Percentiles rank a stretch among this genome's conserved stretches.
These are phyloP conservation scores for Pleurotus tuoliensis DNA, from an alignment of 768 basidiomycete genomes.

Conservation along the genomic window DNA sequence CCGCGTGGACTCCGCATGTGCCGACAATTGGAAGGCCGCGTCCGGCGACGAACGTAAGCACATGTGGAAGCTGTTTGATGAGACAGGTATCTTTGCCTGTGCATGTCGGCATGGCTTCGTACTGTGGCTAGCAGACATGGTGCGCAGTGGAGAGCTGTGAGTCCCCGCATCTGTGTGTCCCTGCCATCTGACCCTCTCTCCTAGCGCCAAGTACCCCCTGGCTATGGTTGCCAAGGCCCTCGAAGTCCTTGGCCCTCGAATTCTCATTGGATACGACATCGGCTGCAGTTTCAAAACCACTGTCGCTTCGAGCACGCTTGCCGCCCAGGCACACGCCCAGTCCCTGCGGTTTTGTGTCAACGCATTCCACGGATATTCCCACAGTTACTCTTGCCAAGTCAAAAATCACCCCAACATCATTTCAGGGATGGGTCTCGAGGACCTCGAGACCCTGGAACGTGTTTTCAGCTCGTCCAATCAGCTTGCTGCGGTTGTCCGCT, in stretches of 20 bases:
- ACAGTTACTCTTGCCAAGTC: constrained; percentile 29
- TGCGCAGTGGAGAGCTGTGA: constrained; percentile 24
- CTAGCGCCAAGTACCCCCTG: constrained; percentile 19
- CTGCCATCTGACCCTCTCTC: not conserved
- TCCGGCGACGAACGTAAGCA: constrained; percentile 10
- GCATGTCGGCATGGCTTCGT: constrained; percentile 24
- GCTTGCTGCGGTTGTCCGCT: no score
- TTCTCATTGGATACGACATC: constrained; percentile 24
- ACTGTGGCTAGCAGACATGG: constrained; percentile 20
- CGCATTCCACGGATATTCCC: constrained; percentile 24
- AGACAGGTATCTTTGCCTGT: constrained; percentile 22
- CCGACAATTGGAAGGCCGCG: constrained; percentile 18
- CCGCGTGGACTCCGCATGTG: constrained; percentile 12
- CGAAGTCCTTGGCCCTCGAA: constrained; percentile 10
- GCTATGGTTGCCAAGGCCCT: constrained; percentile 16
- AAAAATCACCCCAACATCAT: constrained; percentile 15
- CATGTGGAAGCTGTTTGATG: constrained; percentile 24
- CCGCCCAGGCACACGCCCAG: constrained; percentile 5
- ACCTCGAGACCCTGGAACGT: no score
- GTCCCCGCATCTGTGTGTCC: constrained; percentile 3
- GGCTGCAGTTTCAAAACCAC: constrained; percentile 21
- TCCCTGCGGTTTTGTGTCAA: constrained; percentile 21
- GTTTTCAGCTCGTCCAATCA: no score
- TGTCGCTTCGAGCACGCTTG: constrained; percentile 13
- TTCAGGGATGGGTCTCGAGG: no score